A percentile compares a stretch with the other conserved stretches of the same genome.
phyloP scores from a whole-genome alignment of 2,329 filamentous ascomycete genomes.

The Aspergillus awamori region DNA sequence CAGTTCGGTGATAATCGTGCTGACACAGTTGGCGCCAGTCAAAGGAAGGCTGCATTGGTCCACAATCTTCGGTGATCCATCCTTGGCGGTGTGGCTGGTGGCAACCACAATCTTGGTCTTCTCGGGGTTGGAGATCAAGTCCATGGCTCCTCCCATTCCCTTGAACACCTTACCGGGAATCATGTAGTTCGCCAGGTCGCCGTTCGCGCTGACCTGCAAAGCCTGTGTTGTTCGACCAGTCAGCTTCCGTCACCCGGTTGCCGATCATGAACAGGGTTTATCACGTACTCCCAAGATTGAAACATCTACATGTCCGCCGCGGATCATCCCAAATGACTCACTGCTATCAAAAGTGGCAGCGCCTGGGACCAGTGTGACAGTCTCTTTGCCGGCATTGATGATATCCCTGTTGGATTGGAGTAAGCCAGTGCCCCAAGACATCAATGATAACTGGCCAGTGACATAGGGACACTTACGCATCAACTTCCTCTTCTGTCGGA shows the following conservation, averaged over 20 bases:
- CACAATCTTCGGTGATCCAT: slow-evolving; percentile 68
- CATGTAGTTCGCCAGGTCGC: slow-evolving; percentile 88
- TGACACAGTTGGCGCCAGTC: slow-evolving; percentile 68
- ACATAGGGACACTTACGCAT: slow-evolving; percentile 50
- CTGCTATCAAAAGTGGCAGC: slow-evolving; percentile 77
- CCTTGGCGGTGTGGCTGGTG: slow-evolving; percentile 70
- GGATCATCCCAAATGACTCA: slow-evolving; percentile 86
- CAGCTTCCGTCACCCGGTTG: neutral
- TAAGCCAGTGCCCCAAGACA: neutral
- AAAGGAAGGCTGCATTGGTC: slow-evolving; percentile 65
- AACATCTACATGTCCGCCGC: slow-evolving; percentile 80
- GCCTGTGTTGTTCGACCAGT: slow-evolving; percentile 44
- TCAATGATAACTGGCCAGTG: neutral
- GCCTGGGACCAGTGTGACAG: slow-evolving; percentile 75
- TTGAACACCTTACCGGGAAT: slow-evolving; percentile 84
- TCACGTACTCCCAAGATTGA: slow-evolving; percentile 70
- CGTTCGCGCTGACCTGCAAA: slow-evolving; percentile 75
- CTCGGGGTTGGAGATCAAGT: slow-evolving; percentile 71
- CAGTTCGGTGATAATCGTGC: slow-evolving; percentile 73
- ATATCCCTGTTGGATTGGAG: slow-evolving; percentile 57
- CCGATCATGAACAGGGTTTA: neutral
- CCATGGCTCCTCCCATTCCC: slow-evolving; percentile 82
- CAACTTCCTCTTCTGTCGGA: slow-evolving; percentile 70
- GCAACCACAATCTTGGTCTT: slow-evolving; percentile 73
- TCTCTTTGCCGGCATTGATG: slow-evolving; percentile 87